Conservation (phyloP, 306 rosid species). For the Inga leiocalycina region DNA sequence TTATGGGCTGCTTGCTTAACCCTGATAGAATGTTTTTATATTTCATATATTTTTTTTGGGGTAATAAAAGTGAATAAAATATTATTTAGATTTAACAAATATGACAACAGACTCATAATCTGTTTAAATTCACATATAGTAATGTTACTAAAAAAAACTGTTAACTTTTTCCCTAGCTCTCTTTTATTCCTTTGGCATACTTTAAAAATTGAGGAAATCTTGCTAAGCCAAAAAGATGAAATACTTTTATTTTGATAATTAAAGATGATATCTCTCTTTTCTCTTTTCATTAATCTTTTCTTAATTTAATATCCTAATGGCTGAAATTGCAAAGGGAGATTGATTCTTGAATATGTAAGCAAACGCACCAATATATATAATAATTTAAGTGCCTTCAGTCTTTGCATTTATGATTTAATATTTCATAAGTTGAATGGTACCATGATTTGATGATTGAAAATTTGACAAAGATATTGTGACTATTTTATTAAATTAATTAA, state of each 20-base stretch:
- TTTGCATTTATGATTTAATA: conserved; percentile 32
- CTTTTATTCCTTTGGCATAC: neutral
- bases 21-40: too few species aligned
- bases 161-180: neutral
- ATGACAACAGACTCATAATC: neutral
- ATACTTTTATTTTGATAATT: neutral
- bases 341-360: conserved; percentile 30
- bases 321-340: neutral
- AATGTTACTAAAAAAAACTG: neutral
- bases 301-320: neutral
- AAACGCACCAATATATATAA: neutral
- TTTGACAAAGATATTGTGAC: conserved; percentile 49
- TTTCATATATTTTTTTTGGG: neutral
- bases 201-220: neutral
- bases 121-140: neutral
- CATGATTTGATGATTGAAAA: conserved; percentile 62
- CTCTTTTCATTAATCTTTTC: neutral
- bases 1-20: too few species aligned
- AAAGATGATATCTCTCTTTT: neutral
- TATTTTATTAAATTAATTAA: conserved; percentile 1
- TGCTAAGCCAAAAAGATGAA: neutral
- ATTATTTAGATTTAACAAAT: neutral
- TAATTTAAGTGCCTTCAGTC: conserved; percentile 23
- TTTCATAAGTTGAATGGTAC: conserved; percentile 31
- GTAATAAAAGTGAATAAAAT: neutral